Evolutionary conservation across 805 yeast species (phyloP).

Genomic region (Sungouiozyma ichnusensis): DNA sequence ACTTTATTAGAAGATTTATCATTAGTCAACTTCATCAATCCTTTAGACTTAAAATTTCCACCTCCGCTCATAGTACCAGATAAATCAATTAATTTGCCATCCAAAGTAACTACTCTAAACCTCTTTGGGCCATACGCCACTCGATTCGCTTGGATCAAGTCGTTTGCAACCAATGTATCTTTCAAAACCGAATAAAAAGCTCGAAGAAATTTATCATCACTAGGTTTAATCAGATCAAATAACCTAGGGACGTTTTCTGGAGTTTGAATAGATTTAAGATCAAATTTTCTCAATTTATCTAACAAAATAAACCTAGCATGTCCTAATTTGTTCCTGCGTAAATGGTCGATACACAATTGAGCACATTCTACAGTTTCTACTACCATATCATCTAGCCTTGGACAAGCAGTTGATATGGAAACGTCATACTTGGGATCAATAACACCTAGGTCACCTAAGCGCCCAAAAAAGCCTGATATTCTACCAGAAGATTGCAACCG

Average conservation of each 20-base stretch:
- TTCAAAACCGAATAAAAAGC: constrained; percentile 83
- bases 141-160: constrained; percentile 67
- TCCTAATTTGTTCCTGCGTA: constrained; percentile 76
- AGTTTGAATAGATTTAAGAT: constrained; percentile 47
- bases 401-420: constrained; percentile 92
- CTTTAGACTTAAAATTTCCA: constrained; percentile 59
- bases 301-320: constrained; percentile 80
- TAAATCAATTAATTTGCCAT: constrained; percentile 83
- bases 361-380: constrained; percentile 72
- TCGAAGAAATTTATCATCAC: constrained; percentile 58
- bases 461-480: constrained; percentile 75
- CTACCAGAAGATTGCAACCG: constrained; percentile 72
- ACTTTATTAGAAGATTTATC: constrained; percentile 20
- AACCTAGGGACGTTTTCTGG: constrained; percentile 73
- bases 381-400: constrained; percentile 83
- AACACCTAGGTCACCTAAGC: constrained; percentile 85
- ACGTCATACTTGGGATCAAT: constrained; percentile 84
- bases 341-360: constrained; percentile 67
- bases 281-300: constrained; percentile 57
- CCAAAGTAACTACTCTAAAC: constrained; percentile 83
- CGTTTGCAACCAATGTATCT: constrained; percentile 79
- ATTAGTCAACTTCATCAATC: constrained; percentile 51
- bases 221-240: constrained; percentile 69
- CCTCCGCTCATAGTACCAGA: constrained; percentile 98
- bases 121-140: constrained; percentile 80